Percentiles rank a stretch among this genome's conserved stretches.
Conservation (phyloP, 768 basidiomycete genomes). For the Mycena venus region DNA sequence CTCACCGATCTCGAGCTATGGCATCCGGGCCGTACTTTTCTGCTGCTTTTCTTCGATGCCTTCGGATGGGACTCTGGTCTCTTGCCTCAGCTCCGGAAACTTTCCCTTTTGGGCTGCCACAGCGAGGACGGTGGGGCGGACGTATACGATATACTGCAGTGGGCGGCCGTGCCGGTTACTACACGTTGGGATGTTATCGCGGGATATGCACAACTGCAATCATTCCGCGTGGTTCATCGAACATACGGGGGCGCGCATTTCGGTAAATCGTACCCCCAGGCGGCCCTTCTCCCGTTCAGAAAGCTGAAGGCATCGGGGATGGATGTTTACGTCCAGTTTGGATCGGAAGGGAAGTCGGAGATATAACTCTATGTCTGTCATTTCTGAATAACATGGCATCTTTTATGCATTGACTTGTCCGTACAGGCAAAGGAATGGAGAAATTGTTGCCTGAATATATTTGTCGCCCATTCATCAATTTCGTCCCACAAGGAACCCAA, state of each 20-base stretch:
- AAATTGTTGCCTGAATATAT: no score
- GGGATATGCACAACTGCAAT: background rate
- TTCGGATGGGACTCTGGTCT: background rate
- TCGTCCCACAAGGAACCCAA: no score
- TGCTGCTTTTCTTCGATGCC: background rate
- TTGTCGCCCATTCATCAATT: no score
- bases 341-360: no score
- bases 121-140: background rate
- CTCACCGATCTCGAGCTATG: constrained; percentile 11
- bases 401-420: no score
- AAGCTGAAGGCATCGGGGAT: background rate
- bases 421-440: no score
- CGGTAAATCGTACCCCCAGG: background rate
- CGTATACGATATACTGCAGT: background rate
- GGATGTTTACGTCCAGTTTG: background rate
- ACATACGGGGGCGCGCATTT: background rate
- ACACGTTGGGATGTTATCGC: background rate
- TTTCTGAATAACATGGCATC: no score
- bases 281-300: background rate
- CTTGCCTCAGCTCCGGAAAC: background rate
- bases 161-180: background rate
- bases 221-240: constrained; percentile 1
- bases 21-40: background rate
- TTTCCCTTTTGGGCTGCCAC: constrained; percentile 6
- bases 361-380: no score